Evolutionary conservation across 768 basidiomycete species (phyloP).

Genomic region (Clitopilus passeckerianus): DNA sequence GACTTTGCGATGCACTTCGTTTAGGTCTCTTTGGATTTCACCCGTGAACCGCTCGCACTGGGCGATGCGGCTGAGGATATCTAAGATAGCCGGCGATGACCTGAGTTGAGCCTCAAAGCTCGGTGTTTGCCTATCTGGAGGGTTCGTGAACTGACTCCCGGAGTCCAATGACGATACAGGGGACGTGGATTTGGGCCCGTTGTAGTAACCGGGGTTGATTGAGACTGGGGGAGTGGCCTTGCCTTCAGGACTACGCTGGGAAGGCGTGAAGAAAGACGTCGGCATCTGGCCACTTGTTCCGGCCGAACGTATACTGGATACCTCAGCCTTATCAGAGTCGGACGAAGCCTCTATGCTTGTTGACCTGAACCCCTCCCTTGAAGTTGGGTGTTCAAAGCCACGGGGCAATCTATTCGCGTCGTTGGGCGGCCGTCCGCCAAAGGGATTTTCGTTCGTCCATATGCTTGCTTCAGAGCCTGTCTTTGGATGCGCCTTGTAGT

Average conservation of each 20-base stretch:
- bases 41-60: constrained; percentile 66
- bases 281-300: constrained; percentile 9
- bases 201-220: constrained; percentile 32
- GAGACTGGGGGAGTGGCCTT: constrained; percentile 43
- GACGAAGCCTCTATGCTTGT: constrained; percentile 48
- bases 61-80: constrained; percentile 68
- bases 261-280: constrained; percentile 33
- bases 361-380: constrained; percentile 45
- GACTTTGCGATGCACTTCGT: constrained; percentile 74
- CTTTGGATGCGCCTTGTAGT: constrained; percentile 29
- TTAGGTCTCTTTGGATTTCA: constrained; percentile 71
- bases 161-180: constrained; percentile 79
- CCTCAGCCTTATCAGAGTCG: constrained; percentile 43
- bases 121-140: constrained; percentile 36
- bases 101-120: constrained; percentile 73
- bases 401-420: constrained; percentile 42
- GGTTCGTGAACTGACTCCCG: constrained; percentile 54
- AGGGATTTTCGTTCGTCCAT: constrained; percentile 4
- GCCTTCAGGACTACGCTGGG: constrained; percentile 32
- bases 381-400: constrained; percentile 26
- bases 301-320: neutral
- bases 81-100: constrained; percentile 69
- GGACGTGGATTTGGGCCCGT: constrained; percentile 56
- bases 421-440: constrained; percentile 10
- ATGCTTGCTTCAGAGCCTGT: neutral